Evolutionary conservation across 176 grass and related monocot species (phyloP).

Genomic region (Musa itinerans): DNA sequence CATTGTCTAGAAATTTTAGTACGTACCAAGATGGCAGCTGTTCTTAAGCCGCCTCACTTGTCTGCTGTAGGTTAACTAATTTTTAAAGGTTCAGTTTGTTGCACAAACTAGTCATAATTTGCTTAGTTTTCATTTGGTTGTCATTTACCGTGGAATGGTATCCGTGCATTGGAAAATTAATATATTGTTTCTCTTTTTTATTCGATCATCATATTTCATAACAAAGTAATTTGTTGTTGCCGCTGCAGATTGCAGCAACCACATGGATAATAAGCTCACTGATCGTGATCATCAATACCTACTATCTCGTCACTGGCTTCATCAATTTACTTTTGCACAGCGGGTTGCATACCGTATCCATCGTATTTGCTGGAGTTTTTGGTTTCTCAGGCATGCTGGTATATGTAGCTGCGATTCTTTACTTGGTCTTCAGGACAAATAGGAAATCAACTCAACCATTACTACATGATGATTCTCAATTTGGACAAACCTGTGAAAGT

Average conservation of each 20-base stretch:
- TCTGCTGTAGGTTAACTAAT: background rate
- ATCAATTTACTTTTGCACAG: slow-evolving; percentile 54
- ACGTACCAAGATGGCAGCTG: background rate
- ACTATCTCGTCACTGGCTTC: slow-evolving; percentile 64
- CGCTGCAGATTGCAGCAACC: slow-evolving; percentile 44
- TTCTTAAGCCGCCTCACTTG: background rate
- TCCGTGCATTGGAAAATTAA: background rate
- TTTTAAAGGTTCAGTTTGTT: too few relatives aligned
- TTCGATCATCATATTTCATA: background rate
- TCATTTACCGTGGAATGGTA: background rate
- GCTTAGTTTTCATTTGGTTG: background rate
- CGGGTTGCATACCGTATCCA: slow-evolving; percentile 34
- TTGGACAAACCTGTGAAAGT: background rate
- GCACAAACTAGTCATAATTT: background rate
- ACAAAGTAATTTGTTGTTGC: background rate
- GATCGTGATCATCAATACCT: slow-evolving; percentile 73
- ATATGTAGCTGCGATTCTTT: slow-evolving; percentile 59
- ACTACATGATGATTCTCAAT: slow-evolving; percentile 33
- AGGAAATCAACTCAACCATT: slow-evolving; percentile 53
- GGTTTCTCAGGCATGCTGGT: slow-evolving; percentile 79
- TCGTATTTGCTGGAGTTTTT: slow-evolving; percentile 68
- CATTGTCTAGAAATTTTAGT: background rate
- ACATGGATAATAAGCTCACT: slow-evolving; percentile 77
- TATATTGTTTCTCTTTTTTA: background rate
- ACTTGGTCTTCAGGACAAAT: slow-evolving; percentile 71